Evolutionary conservation across 2,329 filamentous ascomycete species (phyloP), one percentile per base, ranked within the genome.

Genomic region (Ceratocystis diversiconidia): DNA sequence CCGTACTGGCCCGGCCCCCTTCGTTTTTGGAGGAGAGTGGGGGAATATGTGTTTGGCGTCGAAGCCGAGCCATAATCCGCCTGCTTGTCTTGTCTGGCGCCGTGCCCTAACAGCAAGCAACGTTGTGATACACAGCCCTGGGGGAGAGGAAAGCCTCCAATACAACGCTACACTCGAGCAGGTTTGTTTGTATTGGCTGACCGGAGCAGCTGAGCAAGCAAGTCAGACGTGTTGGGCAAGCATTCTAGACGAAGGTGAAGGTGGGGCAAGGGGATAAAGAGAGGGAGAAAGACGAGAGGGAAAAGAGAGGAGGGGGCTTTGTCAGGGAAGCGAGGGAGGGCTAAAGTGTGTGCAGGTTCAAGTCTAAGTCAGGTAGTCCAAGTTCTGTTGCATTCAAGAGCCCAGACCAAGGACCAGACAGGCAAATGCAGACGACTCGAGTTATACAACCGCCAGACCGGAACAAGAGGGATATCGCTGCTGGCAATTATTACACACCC

Each of bases 341-440:
- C 55, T 59, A 59, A 59, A 59, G 55, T 59, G 55, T 30, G 55
- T 59, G 55, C 55, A 59, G 48, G 17, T 57, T 19, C 50, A 55
- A 25, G 19, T 48, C 19, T 25, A 55, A 41, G 36, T 41, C 36
- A 41, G 36, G 36, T 41, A 41, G 36, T 41, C 36, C 36, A 12
- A 4, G 36, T 10, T 10, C 36, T 41, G 36, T 41, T 25, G 12
- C 19, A 55, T 55, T 12, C 50, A 55, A 55, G 50, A 19, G 22
- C 50, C 19, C 25, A 25, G 19, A 19, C 50, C 12, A 25, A 12
- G 12, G 15, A 15, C 50, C 19, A 28, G 22, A 17, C 22, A 57
- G 52, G 32, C 28, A 59, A 17, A 59, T 25, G 12, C 19, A 50
- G 17, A 50, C 36, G 36, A 10, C 36, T 41, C 7, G 8, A 12